These are phyloP conservation scores for Linaria vulgaris DNA, from an alignment of 257 asterid genomes.

Conservation along the genomic window DNA sequence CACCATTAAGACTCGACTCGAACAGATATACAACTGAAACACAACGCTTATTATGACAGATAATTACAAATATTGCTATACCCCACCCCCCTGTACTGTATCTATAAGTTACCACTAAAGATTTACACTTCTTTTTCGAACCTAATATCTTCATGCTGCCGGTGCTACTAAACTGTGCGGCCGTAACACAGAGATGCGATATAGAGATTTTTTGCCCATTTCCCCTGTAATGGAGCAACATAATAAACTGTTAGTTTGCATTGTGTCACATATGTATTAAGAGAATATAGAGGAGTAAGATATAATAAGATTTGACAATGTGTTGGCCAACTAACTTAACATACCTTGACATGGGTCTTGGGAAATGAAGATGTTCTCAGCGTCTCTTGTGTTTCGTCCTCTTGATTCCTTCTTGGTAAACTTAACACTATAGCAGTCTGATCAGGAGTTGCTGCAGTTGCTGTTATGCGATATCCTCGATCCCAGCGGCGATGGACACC, in stretches of 20 bases:
- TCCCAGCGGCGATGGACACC: slow-evolving; percentile 54
- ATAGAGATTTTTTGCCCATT: slow-evolving; percentile 28
- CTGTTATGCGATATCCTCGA: slow-evolving; percentile 46
- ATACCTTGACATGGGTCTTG: slow-evolving; percentile 41
- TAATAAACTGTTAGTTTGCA: neutral
- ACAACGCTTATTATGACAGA: no score
- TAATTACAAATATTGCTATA: no score
- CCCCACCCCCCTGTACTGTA: no score
- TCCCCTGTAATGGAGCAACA: slow-evolving; percentile 21
- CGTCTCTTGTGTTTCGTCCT: slow-evolving; percentile 52
- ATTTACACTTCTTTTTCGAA: no score
- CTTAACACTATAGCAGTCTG: slow-evolving; percentile 49
- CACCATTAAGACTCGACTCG: no score
- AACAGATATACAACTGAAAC: no score
- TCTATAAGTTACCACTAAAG: no score
- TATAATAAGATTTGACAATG: no score
- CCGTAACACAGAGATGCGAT: slow-evolving; percentile 33
- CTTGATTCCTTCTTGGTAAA: slow-evolving; percentile 36
- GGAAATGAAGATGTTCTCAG: slow-evolving; percentile 53
- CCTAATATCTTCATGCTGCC: no score
- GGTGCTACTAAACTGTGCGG: slow-evolving; percentile 36
- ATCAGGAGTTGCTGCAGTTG: slow-evolving; percentile 50
- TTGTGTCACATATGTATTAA: no score
- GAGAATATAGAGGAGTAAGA: neutral
- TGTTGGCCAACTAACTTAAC: slow-evolving; percentile 16